phyloP scores from a whole-genome alignment of 306 rosid genomes.

The Cicer yamashitae region DNA sequence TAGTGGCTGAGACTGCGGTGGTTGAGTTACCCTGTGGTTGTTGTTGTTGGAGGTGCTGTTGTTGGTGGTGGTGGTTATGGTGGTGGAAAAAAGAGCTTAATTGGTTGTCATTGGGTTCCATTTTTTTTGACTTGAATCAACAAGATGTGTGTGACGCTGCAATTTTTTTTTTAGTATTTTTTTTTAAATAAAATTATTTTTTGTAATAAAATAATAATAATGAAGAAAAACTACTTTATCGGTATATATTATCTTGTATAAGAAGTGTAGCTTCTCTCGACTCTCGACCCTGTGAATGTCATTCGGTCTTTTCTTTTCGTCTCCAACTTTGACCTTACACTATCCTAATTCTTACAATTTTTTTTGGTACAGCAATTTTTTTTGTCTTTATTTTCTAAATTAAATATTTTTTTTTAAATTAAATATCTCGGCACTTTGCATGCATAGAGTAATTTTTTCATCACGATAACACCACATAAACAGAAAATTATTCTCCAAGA shows the following conservation, averaged over 20 bases:
- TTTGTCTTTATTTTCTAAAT: too few relatives aligned
- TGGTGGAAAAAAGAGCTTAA: constrained; percentile 77
- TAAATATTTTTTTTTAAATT: too few relatives aligned
- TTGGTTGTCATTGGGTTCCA: constrained; percentile 94
- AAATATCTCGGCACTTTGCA: too few relatives aligned
- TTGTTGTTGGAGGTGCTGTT: constrained; percentile 40
- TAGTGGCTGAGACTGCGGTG: constrained; percentile 40
- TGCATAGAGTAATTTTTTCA: too few relatives aligned
- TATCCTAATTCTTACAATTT: not conserved
- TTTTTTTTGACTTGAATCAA: constrained; percentile 48
- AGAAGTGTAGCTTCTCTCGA: not conserved
- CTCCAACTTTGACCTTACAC: constrained; percentile 28
- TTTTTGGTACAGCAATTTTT: too few relatives aligned
- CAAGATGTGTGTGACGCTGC: constrained; percentile 42
- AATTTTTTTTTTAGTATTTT: constrained; percentile 38
- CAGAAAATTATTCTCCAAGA: too few relatives aligned
- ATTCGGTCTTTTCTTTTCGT: constrained; percentile 24
- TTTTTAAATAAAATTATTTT: constrained; percentile 18
- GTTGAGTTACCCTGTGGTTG: not conserved
- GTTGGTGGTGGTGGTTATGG: constrained; percentile 47
- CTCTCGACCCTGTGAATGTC: constrained; percentile 38
- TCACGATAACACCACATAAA: too few relatives aligned
- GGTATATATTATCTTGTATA: constrained; percentile 31
- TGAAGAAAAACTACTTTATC: constrained; percentile 43
- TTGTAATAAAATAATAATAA: constrained; percentile 1